Base-by-base conservation (phyloP, 345 rosid genomes). In the Raphanus raphanistrum region DNA sequence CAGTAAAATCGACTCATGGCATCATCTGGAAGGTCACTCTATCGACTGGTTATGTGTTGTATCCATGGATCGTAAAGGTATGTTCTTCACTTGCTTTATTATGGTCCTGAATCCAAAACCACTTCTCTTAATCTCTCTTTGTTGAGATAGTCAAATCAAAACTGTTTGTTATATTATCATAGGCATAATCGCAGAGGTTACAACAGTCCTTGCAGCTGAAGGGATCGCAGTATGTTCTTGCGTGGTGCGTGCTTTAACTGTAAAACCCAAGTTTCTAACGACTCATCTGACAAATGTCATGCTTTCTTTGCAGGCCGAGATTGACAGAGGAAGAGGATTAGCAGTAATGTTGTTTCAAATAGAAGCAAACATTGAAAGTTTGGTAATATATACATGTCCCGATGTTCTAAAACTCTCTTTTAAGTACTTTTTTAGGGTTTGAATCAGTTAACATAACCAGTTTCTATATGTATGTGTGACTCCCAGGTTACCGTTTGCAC, bases 101-200 rank as follows among this genome's bases (percentile, higher is more conserved):
- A 4, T 21, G 13, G 38, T 45, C 27, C 31, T 38, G 27, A 16
- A 21, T 65, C 54, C 66, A 72, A 31, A 33, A 68, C 43, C 50
- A 50, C 3, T 21, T 16, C 58, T n/a, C 43, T 26, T 15, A 0
- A 28, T 32, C n/a, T 45, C 11, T 25, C 33, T 64, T 10, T 71
- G n/a, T 28, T 62, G 61, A 60, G 21, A 59, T 4, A 76, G 8
- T 38, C 36, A 75, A 65, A 66, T 32, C 33, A 66, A 28, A 58
- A 76, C 55, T 65, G 12, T 33, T 32, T 68, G 65, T 63, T 64
- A 26, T 36, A 75, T 33, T 11, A 81, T 72, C 67, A 84, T 45
- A 94, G 98, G 98, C 64, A 87, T 90, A 77, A 90, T 95, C 87
- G 99, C 92, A 29, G 97, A 92, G 80, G 85, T 95, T 43, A 86